A percentile compares a stretch with the other conserved stretches of the same genome.
phyloP scores from a whole-genome alignment of 2,329 filamentous ascomycete genomes.

The Fusarium sp. region DNA sequence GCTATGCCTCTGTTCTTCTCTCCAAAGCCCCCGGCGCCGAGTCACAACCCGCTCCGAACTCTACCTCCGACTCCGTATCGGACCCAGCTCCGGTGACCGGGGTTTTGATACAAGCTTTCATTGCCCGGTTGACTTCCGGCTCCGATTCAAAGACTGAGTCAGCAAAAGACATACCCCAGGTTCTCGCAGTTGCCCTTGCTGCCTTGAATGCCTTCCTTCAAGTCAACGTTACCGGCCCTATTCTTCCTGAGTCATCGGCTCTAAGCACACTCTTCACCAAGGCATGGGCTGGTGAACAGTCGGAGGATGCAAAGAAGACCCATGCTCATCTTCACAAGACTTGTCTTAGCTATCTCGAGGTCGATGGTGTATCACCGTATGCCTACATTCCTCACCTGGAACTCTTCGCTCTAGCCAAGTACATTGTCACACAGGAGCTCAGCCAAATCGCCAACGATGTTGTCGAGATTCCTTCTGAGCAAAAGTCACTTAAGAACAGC shows the following conservation, averaged over 20 bases:
- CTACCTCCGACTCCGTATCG: conserved; percentile 33
- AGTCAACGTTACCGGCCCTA: conserved; percentile 87
- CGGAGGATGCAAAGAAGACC: conserved; percentile 2
- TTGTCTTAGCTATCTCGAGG: conserved; percentile 75
- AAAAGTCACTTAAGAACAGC: conserved; percentile 57
- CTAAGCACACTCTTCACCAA: conserved; percentile 55
- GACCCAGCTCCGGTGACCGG: conserved; percentile 37
- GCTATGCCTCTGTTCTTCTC: conserved; percentile 41
- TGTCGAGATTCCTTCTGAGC: conserved; percentile 41
- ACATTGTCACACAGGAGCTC: conserved; percentile 54
- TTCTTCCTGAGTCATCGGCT: conserved; percentile 59
- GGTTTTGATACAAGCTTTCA: conserved; percentile 38
- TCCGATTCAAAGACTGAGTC: conserved; percentile 1
- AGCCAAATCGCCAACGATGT: conserved; percentile 35
- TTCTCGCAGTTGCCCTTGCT: conserved; percentile 48
- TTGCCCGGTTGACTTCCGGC: conserved; percentile 19
- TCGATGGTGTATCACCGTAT: conserved; percentile 90
- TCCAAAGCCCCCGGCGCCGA: conserved; percentile 21
- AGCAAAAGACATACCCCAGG: conserved; percentile 15
- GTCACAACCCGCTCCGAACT: conserved; percentile 26
- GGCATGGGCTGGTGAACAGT: conserved; percentile 47
- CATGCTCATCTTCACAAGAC: conserved; percentile 61
- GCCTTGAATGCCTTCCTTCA: conserved; percentile 82
- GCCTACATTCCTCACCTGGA: conserved; percentile 85
- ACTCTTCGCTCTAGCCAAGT: conserved; percentile 79